Evolutionary conservation across 169 alveolate genomes (phyloP).

Genomic region (Babesia ovata): DNA sequence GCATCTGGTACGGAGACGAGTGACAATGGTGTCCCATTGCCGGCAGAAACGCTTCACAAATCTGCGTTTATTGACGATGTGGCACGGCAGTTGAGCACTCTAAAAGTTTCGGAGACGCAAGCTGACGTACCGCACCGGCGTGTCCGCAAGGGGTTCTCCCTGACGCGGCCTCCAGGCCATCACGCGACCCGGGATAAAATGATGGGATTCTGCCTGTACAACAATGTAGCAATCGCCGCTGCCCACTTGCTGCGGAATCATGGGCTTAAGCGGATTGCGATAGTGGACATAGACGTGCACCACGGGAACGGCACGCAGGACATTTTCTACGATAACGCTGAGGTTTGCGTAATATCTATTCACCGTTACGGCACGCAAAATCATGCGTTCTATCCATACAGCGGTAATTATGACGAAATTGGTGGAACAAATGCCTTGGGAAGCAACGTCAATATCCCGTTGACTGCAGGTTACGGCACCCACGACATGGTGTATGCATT

Average conservation of each 20-base stretch:
- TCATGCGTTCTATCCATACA: conserved; percentile 87
- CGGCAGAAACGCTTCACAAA: not conserved
- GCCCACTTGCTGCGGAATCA: conserved; percentile 82
- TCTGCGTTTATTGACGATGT: not conserved
- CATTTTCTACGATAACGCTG: conserved; percentile 74
- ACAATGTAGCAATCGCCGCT: conserved; percentile 92
- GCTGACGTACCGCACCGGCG: not conserved
- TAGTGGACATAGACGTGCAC: conserved; percentile 94
- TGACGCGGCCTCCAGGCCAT: conserved; percentile 79
- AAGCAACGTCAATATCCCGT: conserved; percentile 72
- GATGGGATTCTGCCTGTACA: conserved; percentile 89
- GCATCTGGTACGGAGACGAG: too few relatives aligned
- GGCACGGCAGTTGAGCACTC: not conserved
- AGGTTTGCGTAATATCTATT: conserved; percentile 71
- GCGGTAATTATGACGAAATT: conserved; percentile 78
- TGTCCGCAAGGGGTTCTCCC: conserved; percentile 74
- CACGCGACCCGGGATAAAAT: conserved; percentile 74
- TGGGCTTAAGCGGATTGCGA: conserved; percentile 86
- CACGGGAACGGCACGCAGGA: conserved; percentile 96
- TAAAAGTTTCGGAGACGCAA: not conserved
- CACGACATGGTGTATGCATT: conserved; percentile 72
- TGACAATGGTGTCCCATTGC: too few relatives aligned
- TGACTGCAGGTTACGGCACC: conserved; percentile 66
- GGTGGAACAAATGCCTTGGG: conserved; percentile 62
- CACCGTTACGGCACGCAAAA: conserved; percentile 71